These are phyloP conservation scores for Colletotrichum sp. DNA, from an alignment of 2,329 filamentous ascomycete genomes.

Conservation along the genomic window DNA sequence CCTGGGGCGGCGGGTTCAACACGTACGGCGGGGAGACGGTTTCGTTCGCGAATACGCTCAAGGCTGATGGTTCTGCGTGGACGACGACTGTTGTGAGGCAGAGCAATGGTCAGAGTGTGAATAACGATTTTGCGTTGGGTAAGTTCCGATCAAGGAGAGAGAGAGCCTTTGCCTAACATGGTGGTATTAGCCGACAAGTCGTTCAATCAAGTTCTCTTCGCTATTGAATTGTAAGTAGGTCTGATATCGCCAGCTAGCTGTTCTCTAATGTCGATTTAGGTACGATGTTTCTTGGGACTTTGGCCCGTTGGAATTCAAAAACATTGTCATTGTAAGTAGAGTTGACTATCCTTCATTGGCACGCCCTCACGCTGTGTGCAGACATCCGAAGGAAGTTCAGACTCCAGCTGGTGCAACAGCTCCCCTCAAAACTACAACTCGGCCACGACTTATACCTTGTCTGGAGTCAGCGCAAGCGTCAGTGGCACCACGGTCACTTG, in stretches of 20 bases:
- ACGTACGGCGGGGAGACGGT: slow-evolving; percentile 34
- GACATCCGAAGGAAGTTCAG: background rate
- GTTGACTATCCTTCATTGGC: background rate
- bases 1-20: slow-evolving; percentile 42
- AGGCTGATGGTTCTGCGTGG: slow-evolving; percentile 10
- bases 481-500: background rate
- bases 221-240: background rate
- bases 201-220: background rate
- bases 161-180: background rate
- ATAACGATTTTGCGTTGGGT: background rate
- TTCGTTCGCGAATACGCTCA: slow-evolving; percentile 25
- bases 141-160: background rate
- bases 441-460: background rate
- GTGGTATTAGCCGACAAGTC: background rate
- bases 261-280: background rate
- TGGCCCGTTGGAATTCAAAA: background rate
- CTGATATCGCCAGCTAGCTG: fast-evolving
- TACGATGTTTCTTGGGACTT: background rate
- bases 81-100: background rate
- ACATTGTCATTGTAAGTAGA: background rate
- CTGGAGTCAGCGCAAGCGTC: background rate
- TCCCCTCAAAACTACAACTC: background rate
- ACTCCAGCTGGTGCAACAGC: background rate
- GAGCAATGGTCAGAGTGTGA: background rate
- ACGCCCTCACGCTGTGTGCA: background rate